Percentiles rank a stretch among this genome's conserved stretches.
Conservation (phyloP, 1,284 basidiomycete species). For the Golubevia sp. region DNA sequence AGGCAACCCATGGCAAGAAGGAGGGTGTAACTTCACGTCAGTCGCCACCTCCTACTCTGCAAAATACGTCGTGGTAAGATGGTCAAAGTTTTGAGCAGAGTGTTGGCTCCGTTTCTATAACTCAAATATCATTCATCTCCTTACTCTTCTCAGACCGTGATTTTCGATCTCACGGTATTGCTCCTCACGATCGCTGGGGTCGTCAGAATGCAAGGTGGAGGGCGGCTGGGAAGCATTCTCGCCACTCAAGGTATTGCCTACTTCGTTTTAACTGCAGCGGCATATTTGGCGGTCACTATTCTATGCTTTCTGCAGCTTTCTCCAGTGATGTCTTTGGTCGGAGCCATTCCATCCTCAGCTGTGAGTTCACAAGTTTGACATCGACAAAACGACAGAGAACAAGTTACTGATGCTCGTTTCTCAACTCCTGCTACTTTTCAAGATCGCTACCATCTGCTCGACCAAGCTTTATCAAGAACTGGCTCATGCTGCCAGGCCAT, state of each 20-base stretch:
- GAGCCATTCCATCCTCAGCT: conserved; percentile 27
- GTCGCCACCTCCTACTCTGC: not conserved
- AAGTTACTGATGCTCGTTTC: too few species aligned
- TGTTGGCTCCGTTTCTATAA: too few species aligned
- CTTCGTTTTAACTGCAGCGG: conserved; percentile 31
- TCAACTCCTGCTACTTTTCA: too few species aligned
- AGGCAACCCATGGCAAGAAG: not conserved
- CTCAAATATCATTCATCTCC: too few species aligned
- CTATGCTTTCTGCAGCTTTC: conserved; percentile 13
- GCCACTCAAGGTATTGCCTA: conserved; percentile 38
- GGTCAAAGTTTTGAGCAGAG: too few species aligned
- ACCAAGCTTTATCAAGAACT: conserved; percentile 38
- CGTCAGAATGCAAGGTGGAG: conserved; percentile 17
- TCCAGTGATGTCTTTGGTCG: conserved; percentile 36
- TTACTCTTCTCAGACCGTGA: conserved; percentile 22
- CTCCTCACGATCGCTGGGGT: conserved; percentile 31
- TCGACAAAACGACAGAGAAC: too few species aligned
- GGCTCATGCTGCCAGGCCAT: conserved; percentile 26
- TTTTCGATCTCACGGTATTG: conserved; percentile 26
- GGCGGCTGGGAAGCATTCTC: conserved; percentile 28
- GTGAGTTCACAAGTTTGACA: too few species aligned
- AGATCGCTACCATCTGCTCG: conserved; percentile 21
- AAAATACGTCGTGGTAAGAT: not conserved
- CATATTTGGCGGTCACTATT: not conserved
- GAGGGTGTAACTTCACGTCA: not conserved